A percentile compares a stretch with the other conserved stretches of the same genome.
phyloP scores from a whole-genome alignment of 2,329 filamentous ascomycete species.

The Pestalotiopsis fici region DNA sequence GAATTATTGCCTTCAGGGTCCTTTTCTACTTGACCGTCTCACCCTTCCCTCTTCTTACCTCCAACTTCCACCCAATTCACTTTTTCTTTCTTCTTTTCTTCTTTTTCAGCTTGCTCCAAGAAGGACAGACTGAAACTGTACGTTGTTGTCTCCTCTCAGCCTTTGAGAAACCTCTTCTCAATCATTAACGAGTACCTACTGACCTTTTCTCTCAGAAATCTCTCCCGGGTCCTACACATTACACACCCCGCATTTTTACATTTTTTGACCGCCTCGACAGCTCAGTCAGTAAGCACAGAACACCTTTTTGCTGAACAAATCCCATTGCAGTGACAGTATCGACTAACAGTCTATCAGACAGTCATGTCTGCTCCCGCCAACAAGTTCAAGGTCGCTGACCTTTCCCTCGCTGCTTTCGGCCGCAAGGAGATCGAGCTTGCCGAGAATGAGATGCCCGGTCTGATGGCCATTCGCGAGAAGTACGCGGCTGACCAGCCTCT shows the following conservation, averaged over 20 bases:
- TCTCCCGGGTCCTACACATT: neutral
- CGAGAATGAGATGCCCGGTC: conserved; percentile 95
- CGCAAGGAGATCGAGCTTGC: conserved; percentile 98
- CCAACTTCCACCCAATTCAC: conserved; percentile 18
- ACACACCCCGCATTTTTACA: conserved; percentile 12
- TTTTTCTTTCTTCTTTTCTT: conserved; percentile 20
- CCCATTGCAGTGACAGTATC: no score
- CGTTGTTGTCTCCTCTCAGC: neutral
- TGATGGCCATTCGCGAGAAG: conserved; percentile 92
- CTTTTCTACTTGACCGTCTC: conserved; percentile 26
- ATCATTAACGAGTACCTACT: neutral
- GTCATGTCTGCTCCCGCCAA: conserved; percentile 76
- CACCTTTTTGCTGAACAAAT: neutral
- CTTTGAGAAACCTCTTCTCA: neutral
- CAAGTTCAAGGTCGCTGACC: conserved; percentile 98
- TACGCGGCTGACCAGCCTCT: conserved; percentile 93
- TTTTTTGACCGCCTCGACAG: conserved; percentile 11
- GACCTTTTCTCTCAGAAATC: neutral
- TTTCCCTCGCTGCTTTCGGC: conserved; percentile 96
- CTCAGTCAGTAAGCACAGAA: neutral
- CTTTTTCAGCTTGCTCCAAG: conserved; percentile 23
- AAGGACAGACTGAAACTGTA: neutral
- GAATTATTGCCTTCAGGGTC: conserved; percentile 16
- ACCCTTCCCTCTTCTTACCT: conserved; percentile 19
- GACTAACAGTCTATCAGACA: neutral